These are phyloP conservation scores for Gnomoniopsis sp. DNA, from an alignment of 2,329 filamentous ascomycete species.

Conservation along the genomic window DNA sequence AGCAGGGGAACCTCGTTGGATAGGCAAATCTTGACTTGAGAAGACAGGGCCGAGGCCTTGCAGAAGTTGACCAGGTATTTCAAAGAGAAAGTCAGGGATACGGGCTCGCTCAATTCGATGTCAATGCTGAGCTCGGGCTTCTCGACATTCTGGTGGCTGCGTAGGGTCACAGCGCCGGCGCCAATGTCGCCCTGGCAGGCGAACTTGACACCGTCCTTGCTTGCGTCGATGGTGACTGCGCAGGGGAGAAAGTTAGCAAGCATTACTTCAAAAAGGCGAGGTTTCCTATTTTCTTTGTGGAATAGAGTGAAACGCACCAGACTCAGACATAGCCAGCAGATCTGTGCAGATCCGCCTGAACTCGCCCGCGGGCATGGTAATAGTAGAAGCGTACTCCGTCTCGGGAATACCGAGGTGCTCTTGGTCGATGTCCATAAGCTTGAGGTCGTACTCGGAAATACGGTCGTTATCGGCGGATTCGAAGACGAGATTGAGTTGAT, in stretches of 20 bases:
- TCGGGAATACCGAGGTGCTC: slow-evolving; percentile 98
- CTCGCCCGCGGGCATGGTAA: slow-evolving; percentile 82
- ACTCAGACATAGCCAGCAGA: slow-evolving; percentile 88
- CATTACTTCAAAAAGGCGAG: background rate
- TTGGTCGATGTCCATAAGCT: slow-evolving; percentile 99
- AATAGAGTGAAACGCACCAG: slow-evolving; percentile 57
- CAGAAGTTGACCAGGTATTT: slow-evolving; percentile 99
- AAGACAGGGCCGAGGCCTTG: slow-evolving; percentile 86
- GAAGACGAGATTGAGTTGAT: slow-evolving; percentile 92
- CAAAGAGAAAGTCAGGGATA: slow-evolving; percentile 92
- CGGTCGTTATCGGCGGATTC: slow-evolving; percentile 86
- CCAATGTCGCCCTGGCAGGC: slow-evolving; percentile 91
- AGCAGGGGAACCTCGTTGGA: slow-evolving; percentile 95
- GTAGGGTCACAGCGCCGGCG: slow-evolving; percentile 87
- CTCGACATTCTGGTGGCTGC: slow-evolving; percentile 83
- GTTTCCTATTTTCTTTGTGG: background rate
- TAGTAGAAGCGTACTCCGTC: slow-evolving; percentile 94
- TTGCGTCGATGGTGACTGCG: slow-evolving; percentile 88
- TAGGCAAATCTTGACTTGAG: slow-evolving; percentile 83
- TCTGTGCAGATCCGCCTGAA: slow-evolving; percentile 96
- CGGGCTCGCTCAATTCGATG: slow-evolving; percentile 88
- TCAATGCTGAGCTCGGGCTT: slow-evolving; percentile 83
- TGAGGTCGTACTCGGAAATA: slow-evolving; percentile 98
- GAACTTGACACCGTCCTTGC: slow-evolving; percentile 97
- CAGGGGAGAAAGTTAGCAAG: background rate